Percentiles rank a stretch among this genome's conserved stretches.
Conservation (phyloP, 495 filamentous ascomycete species). For the Parachaetomium inaequale region DNA sequence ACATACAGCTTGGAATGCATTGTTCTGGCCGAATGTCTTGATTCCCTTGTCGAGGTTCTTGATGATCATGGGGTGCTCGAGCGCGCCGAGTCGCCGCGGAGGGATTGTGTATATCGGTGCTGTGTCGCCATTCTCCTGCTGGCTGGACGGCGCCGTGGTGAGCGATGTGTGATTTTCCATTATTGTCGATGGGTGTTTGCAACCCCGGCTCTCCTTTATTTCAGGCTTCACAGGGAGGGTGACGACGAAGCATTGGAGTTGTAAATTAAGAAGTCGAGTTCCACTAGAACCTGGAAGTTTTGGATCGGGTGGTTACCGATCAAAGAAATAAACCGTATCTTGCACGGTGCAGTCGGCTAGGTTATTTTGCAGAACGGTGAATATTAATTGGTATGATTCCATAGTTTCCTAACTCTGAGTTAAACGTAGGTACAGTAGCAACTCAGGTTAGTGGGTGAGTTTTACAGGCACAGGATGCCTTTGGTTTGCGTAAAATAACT, state of each 20-base stretch:
- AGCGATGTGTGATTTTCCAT: neutral
- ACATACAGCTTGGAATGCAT: conserved; percentile 62
- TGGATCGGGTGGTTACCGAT: neutral
- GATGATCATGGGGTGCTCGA: conserved; percentile 87
- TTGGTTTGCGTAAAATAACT: too few relatives aligned
- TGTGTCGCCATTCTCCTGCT: conserved; percentile 15
- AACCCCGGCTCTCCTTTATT: too few relatives aligned
- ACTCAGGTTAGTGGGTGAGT: too few relatives aligned
- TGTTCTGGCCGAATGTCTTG: conserved; percentile 67
- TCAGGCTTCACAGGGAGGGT: too few relatives aligned
- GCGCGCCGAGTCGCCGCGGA: conserved; percentile 59
- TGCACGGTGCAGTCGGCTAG: neutral
- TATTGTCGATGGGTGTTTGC: too few relatives aligned
- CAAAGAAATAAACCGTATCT: neutral
- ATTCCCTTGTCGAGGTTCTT: conserved; percentile 78
- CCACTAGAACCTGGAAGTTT: neutral
- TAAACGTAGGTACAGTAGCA: neutral
- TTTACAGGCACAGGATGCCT: too few relatives aligned
- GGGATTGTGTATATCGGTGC: conserved; percentile 55
- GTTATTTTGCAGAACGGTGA: neutral
- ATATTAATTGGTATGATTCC: neutral
- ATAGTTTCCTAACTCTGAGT: neutral
- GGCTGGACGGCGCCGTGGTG: conserved; percentile 14
- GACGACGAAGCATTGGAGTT: too few relatives aligned
- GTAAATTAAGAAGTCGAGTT: neutral